Conservation (phyloP, 805 yeast species). For the Grigorovia transvaalensis region DNA sequence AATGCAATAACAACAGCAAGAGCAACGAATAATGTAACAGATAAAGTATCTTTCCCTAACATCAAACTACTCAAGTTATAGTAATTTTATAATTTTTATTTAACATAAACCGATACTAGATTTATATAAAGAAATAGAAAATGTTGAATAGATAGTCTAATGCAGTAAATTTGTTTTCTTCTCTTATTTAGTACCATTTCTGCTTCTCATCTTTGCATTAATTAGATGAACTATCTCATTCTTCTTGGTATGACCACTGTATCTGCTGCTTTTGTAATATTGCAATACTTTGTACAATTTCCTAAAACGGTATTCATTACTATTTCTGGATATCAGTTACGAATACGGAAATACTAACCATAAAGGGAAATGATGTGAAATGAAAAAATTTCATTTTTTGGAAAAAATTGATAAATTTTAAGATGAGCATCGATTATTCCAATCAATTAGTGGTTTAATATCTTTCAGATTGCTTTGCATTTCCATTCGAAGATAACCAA, state of each 20-base stretch:
- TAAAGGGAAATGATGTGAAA: neutral
- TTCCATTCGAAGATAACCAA: neutral
- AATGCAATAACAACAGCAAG: neutral
- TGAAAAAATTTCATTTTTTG: neutral
- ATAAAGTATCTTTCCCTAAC: no score
- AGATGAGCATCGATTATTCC: conserved; percentile 4
- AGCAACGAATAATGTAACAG: no score
- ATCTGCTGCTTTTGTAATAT: no score
- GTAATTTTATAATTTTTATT: no score
- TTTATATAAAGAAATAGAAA: neutral
- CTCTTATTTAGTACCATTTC: no score
- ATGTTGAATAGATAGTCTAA: neutral
- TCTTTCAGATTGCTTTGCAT: neutral
- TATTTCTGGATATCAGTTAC: neutral
- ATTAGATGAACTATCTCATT: no score
- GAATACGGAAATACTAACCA: neutral
- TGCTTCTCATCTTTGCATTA: no score
- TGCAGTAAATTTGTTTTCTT: neutral
- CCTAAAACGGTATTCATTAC: neutral
- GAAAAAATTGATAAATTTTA: neutral
- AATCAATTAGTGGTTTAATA: neutral
- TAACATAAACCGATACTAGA: neutral
- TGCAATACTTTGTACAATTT: no score
- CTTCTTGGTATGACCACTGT: no score
- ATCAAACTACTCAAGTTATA: neutral